A percentile compares a stretch with the other conserved stretches of the same genome.
These are phyloP conservation scores for Plantago lanceolata DNA, from an alignment of 305 asterid species.

Conservation along the genomic window DNA sequence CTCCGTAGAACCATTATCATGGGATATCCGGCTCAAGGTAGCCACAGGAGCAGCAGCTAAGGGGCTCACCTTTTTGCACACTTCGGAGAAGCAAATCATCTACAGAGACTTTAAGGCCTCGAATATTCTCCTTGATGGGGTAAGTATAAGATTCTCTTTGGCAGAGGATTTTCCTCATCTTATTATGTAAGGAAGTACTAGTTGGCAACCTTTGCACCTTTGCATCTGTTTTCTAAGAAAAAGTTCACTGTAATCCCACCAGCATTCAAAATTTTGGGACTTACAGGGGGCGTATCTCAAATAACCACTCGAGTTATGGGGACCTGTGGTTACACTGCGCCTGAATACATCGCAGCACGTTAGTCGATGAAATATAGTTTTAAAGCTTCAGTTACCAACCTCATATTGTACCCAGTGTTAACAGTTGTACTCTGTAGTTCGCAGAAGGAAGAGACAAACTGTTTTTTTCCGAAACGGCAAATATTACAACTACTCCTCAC, in stretches of 20 bases:
- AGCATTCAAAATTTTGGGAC: no score
- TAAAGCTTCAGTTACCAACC: neutral
- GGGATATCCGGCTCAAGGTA: constrained; percentile 72
- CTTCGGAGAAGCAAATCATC: constrained; percentile 62
- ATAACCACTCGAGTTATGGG: constrained; percentile 95
- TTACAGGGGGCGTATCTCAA: constrained; percentile 53
- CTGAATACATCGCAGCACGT: constrained; percentile 67
- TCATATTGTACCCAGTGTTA: neutral
- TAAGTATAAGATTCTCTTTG: constrained; percentile 31
- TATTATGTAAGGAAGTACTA: neutral
- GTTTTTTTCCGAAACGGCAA: no score
- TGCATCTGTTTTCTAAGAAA: no score
- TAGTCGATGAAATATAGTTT: neutral
- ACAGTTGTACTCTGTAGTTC: no score
- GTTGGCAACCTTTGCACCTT: neutral
- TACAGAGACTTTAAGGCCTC: constrained; percentile 92
- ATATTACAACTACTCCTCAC: no score
- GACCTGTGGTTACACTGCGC: constrained; percentile 92
- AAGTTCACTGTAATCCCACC: no score
- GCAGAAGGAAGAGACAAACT: no score
- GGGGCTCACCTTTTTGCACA: constrained; percentile 75
- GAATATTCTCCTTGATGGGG: constrained; percentile 87
- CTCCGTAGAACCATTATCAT: constrained; percentile 53
- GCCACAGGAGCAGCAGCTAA: constrained; percentile 82
- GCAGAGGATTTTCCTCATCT: neutral